phyloP scores from a whole-genome alignment of 495 filamentous ascomycete species.

The Apiosordaria backusii region DNA sequence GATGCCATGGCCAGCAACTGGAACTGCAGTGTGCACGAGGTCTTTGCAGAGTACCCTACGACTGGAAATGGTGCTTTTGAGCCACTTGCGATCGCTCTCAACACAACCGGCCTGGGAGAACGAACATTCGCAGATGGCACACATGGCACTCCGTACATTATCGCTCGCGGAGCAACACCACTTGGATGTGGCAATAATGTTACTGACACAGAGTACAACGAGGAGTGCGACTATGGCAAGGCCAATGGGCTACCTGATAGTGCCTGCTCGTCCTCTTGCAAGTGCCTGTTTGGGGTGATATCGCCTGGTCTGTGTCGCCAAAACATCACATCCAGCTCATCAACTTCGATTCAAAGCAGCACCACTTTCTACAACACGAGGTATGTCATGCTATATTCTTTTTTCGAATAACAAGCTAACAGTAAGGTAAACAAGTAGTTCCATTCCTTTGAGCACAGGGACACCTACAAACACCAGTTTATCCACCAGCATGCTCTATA shows the following conservation, averaged over 20 bases:
- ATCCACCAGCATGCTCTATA: conserved; percentile 1
- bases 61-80: conserved; percentile 41
- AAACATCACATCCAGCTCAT: conserved; percentile 16
- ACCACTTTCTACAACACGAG: conserved; percentile 21
- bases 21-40: conserved; percentile 49
- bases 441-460: conserved; percentile 8
- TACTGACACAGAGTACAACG: conserved; percentile 36
- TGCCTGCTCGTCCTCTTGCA: conserved; percentile 43
- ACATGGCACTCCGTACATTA: conserved; percentile 48
- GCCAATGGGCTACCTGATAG: conserved; percentile 37
- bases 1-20: conserved; percentile 44
- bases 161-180: conserved; percentile 47
- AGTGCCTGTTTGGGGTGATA: conserved; percentile 31
- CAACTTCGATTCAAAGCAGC: conserved; percentile 9
- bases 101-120: conserved; percentile 37
- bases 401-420: background rate
- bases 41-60: conserved; percentile 43
- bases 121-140: conserved; percentile 42
- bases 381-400: conserved; percentile 10
- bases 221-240: conserved; percentile 47
- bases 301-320: conserved; percentile 28
- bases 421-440: conserved; percentile 3
- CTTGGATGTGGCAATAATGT: conserved; percentile 46
- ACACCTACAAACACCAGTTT: conserved; percentile 13
- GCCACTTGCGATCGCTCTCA: conserved; percentile 45